Percentiles rank a stretch among this genome's conserved stretches.
Evolutionary conservation across 106 monocot genomes (phyloP).

Genomic region (Dendrobium nobile): DNA sequence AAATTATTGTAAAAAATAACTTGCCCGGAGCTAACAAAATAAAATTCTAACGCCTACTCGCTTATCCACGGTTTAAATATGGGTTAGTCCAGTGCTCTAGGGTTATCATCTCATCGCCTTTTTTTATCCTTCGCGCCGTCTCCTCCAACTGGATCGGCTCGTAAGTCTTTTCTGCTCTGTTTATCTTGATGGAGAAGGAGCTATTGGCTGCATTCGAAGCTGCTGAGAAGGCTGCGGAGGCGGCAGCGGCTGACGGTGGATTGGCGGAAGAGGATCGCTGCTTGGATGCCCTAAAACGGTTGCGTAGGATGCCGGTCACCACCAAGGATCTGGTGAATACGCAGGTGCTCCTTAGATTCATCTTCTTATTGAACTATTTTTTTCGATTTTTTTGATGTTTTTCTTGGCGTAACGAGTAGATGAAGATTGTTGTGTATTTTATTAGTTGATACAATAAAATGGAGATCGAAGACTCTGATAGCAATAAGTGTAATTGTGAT

Average conservation of each 20-base stretch:
- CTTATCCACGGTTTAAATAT: too few species aligned
- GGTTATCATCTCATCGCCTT: not conserved
- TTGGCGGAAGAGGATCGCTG: slow-evolving; percentile 43
- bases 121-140: too few species aligned
- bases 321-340: slow-evolving; percentile 41
- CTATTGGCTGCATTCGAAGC: slow-evolving; percentile 35
- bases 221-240: slow-evolving; percentile 51
- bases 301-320: slow-evolving; percentile 35
- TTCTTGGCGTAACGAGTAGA: not conserved
- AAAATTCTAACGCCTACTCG: too few species aligned
- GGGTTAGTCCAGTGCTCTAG: too few species aligned
- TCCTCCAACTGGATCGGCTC: too few species aligned
- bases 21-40: too few species aligned
- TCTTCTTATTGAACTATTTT: not conserved
- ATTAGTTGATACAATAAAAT: too few species aligned
- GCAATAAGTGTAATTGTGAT: too few species aligned
- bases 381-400: not conserved
- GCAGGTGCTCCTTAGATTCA: slow-evolving; percentile 25
- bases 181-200: slow-evolving; percentile 37
- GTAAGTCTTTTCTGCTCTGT: not conserved
- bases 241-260: slow-evolving; percentile 18
- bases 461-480: too few species aligned
- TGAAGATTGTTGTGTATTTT: not conserved
- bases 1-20: too few species aligned
- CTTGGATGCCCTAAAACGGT: slow-evolving; percentile 30